Base-by-base conservation (phyloP, 306 rosid species). In the Castanea mollissima region DNA sequence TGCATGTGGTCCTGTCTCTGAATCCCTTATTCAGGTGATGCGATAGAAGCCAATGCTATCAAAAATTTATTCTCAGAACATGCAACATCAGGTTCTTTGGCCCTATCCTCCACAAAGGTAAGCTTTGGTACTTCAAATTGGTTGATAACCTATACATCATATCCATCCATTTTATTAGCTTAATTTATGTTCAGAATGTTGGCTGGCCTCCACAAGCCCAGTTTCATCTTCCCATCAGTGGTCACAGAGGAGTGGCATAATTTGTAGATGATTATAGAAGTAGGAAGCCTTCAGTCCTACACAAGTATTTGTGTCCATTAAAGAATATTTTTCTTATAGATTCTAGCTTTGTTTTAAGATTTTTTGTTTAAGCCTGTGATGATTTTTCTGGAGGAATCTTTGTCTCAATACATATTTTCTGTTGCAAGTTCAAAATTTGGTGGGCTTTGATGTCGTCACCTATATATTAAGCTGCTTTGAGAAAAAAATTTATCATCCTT, bases 101-200 rank as follows among this genome's bases (percentile, higher is more conserved):
- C 94, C 55, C 82, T 92, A 76, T 94, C 97, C 71, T 94, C 97
- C 69, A 90, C 99, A n/a, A 94, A 94, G 97, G 99, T 94, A 91
- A 83, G 29, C 8, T 41, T 67, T 32, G 58, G 19, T 35, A 64
- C 74, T 80, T 38, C 57, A 80, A 81, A 29, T 11, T 9, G 68
- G 56, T 55, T 67, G 25, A 56, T 56, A 67, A 73, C 75, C 70
- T 9, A 25, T 32, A 55, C 74, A 65, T 75, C 57, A 71, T 41
- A 79, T 75, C 20, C 72, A 60, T 35, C 46, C 62, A 41, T 79
- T 29, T 27, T 25, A 13, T 52, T 63, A 69, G 76, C 75, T 77
- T 46, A 32, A 44, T 73, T 73, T 32, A 25, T 67, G 25, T 18
- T 67, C 16, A 67, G 29, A 35, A 35, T 35, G 72, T 32, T 31